phyloP scores from a whole-genome alignment of 495 filamentous ascomycete species.

The Lasiosphaeria miniovina region DNA sequence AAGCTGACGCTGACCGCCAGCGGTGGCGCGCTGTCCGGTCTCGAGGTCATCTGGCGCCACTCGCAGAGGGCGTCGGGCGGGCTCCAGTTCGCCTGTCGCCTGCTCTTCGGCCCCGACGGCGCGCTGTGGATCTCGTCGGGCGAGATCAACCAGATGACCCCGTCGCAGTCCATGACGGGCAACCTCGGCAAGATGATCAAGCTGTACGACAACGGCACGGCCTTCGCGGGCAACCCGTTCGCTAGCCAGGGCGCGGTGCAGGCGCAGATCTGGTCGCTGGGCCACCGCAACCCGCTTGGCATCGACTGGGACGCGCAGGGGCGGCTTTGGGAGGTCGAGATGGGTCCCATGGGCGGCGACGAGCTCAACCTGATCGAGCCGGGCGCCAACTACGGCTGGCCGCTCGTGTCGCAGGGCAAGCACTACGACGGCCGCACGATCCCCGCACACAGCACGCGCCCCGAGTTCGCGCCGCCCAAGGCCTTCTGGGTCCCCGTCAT shows the following conservation, averaged over 20 bases:
- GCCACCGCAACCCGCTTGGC: slow-evolving; percentile 37
- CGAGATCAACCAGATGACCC: slow-evolving; percentile 35
- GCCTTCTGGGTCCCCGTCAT: slow-evolving; percentile 39
- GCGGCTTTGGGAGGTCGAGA: slow-evolving; percentile 39
- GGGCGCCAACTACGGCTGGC: slow-evolving; percentile 39
- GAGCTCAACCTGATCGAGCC: slow-evolving; percentile 37
- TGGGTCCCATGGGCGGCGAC: slow-evolving; percentile 39
- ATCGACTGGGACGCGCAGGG: slow-evolving; percentile 38
- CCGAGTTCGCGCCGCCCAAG: slow-evolving; percentile 33
- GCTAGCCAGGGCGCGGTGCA: slow-evolving; percentile 29
- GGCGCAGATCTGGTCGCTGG: slow-evolving; percentile 34
- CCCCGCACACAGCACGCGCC: slow-evolving; percentile 33
- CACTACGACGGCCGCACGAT: slow-evolving; percentile 37
- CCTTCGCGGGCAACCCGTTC: slow-evolving; percentile 34
- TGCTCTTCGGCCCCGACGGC: slow-evolving; percentile 32
- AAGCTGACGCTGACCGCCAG: slow-evolving; percentile 33
- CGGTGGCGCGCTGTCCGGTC: slow-evolving; percentile 31
- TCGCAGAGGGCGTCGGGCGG: slow-evolving; percentile 29
- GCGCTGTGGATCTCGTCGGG: slow-evolving; percentile 38
- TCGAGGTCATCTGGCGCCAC: slow-evolving; percentile 38
- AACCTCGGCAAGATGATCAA: slow-evolving; percentile 38
- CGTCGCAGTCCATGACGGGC: slow-evolving; percentile 34
- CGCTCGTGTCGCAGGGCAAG: slow-evolving; percentile 32
- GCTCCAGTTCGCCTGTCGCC: slow-evolving; percentile 32
- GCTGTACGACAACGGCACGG: slow-evolving; percentile 36